phyloP scores from a whole-genome alignment of 139 green algal genomes.

The Chlorella sp. region DNA sequence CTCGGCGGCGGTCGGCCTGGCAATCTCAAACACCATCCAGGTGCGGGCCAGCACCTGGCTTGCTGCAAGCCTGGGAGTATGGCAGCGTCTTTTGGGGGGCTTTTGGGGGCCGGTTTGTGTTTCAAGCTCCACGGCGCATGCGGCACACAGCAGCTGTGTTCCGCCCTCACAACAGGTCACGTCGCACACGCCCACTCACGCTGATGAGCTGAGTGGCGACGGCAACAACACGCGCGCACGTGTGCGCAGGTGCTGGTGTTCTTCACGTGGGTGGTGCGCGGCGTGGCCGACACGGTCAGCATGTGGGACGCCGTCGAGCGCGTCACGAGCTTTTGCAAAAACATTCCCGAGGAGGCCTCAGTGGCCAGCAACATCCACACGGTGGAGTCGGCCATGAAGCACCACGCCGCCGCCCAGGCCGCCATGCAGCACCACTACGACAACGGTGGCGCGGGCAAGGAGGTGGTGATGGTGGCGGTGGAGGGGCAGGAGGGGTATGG shows the following conservation, averaged over 20 bases:
- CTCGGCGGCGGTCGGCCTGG: conserved; percentile 44
- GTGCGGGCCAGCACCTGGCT: neutral
- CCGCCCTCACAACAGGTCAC: too few relatives aligned
- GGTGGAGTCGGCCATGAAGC: neutral
- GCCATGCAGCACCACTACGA: too few relatives aligned
- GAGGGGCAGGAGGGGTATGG: neutral
- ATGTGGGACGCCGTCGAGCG: conserved; percentile 61
- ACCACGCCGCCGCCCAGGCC: neutral
- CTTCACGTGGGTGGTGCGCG: conserved; percentile 58
- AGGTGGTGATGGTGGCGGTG: neutral
- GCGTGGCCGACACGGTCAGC: conserved; percentile 48
- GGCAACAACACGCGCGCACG: too few relatives aligned
- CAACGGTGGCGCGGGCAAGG: neutral
- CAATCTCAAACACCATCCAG: conserved; percentile 65
- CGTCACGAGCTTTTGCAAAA: conserved; percentile 36
- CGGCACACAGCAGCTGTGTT: too few relatives aligned
- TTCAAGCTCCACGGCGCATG: neutral
- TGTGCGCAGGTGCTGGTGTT: conserved; percentile 58
- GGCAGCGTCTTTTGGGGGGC: too few relatives aligned
- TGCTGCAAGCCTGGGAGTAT: too few relatives aligned
- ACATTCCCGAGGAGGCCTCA: conserved; percentile 21
- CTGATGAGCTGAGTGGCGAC: too few relatives aligned
- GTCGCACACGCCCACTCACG: too few relatives aligned
- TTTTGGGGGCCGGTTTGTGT: neutral
- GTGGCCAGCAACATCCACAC: neutral